Percentiles rank a stretch among this genome's conserved stretches.
Evolutionary conservation across 208 protist species (phyloP).

Genomic region (Trypanosoma congolense): DNA sequence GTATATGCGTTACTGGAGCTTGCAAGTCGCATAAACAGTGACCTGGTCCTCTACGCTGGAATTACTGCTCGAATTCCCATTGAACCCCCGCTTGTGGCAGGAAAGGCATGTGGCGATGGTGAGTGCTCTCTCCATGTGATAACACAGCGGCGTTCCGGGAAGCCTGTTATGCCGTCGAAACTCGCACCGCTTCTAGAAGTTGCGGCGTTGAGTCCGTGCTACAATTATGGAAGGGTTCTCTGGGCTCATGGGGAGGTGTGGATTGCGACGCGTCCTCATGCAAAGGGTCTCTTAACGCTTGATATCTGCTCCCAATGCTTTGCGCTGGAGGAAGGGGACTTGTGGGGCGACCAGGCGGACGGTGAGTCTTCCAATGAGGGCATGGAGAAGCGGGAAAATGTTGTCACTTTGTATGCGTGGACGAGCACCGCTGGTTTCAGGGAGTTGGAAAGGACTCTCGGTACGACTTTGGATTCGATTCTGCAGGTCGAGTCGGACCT

Average conservation of each 20-base stretch:
- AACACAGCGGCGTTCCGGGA: slow-evolving; percentile 6
- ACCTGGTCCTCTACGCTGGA: slow-evolving; percentile 29
- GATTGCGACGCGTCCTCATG: slow-evolving; percentile 33
- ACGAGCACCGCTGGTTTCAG: background rate
- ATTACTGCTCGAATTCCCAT: slow-evolving; percentile 6
- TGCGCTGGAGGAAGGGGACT: slow-evolving; percentile 30
- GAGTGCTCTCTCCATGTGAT: slow-evolving; percentile 3
- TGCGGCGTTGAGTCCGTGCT: slow-evolving; percentile 30
- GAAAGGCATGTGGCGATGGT: background rate
- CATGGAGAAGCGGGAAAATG: slow-evolving; percentile 18
- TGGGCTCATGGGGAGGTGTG: slow-evolving; percentile 42
- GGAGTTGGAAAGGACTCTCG: background rate
- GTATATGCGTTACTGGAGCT: slow-evolving; percentile 28
- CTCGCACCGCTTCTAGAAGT: slow-evolving; percentile 32
- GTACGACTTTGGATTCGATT: background rate
- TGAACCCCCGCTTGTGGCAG: background rate
- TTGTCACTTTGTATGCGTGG: slow-evolving; percentile 32
- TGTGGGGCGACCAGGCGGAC: slow-evolving; percentile 22
- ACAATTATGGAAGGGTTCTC: slow-evolving; percentile 20
- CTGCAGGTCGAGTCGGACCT: background rate
- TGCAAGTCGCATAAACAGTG: slow-evolving; percentile 24
- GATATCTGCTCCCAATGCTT: slow-evolving; percentile 40
- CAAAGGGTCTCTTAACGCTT: slow-evolving; percentile 28
- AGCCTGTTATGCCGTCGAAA: slow-evolving; percentile 30
- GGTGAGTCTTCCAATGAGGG: background rate